These are phyloP conservation scores for Fusarium brachygibbosum DNA, from an alignment of 2,329 filamentous ascomycete genomes.

Conservation along the genomic window DNA sequence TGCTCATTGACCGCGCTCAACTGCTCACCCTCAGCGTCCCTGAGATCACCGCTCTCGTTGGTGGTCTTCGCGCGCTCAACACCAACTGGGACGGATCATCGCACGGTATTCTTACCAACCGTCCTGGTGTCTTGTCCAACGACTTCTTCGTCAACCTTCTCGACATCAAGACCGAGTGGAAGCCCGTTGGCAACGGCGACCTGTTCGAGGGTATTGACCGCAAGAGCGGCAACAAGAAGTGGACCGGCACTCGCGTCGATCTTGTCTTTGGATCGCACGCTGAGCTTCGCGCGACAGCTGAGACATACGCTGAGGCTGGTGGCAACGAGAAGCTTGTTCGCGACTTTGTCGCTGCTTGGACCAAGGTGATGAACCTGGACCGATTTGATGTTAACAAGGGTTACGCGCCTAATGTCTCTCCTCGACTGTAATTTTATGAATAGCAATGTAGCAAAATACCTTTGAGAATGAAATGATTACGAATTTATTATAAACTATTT, in stretches of 20 bases:
- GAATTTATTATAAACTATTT: conserved; percentile 5
- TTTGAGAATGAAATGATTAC: conserved; percentile 39
- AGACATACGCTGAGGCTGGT: conserved; percentile 75
- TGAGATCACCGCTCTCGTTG: conserved; percentile 77
- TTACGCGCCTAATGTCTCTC: conserved; percentile 27
- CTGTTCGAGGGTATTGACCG: conserved; percentile 75
- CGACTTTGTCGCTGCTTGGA: conserved; percentile 80
- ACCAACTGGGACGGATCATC: conserved; percentile 79
- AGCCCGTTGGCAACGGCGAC: conserved; percentile 61
- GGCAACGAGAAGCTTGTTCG: conserved; percentile 73
- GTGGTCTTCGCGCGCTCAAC: conserved; percentile 77
- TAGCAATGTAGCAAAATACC: conserved; percentile 45
- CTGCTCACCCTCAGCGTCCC: conserved; percentile 78
- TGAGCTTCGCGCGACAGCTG: conserved; percentile 77
- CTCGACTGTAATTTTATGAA: conserved; percentile 43
- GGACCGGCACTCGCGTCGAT: conserved; percentile 76
- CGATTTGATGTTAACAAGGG: conserved; percentile 68
- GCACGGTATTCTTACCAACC: conserved; percentile 76
- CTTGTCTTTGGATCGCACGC: conserved; percentile 79
- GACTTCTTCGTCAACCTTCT: conserved; percentile 87
- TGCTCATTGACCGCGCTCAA: conserved; percentile 78
- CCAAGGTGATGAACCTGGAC: conserved; percentile 81
- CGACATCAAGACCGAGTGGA: conserved; percentile 76
- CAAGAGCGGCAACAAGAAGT: conserved; percentile 76
- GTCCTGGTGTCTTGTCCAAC: conserved; percentile 77